A percentile compares a stretch with the other conserved stretches of the same genome.
phyloP scores from a whole-genome alignment of 495 filamentous ascomycete species.

The Hypomontagnella monticulosa region DNA sequence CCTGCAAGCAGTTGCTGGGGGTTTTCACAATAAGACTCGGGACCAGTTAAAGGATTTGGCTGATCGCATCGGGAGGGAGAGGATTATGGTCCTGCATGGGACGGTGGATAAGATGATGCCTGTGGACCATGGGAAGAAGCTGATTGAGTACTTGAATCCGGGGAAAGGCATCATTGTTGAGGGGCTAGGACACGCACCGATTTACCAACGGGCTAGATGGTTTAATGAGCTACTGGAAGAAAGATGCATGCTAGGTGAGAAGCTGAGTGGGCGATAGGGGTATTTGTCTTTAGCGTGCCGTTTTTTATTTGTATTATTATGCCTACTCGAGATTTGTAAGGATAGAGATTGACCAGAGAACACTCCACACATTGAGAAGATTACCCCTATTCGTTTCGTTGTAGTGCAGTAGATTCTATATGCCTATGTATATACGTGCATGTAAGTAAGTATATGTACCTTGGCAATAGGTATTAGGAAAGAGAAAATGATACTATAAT shows the following conservation, averaged over 20 bases:
- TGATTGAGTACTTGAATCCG: constrained; percentile 56
- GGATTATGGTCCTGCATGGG: constrained; percentile 75
- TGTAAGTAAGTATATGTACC: too few species aligned
- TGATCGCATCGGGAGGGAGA: constrained; percentile 65
- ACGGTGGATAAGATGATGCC: constrained; percentile 72
- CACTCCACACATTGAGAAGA: too few species aligned
- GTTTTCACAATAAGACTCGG: constrained; percentile 70
- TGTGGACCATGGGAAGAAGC: constrained; percentile 62
- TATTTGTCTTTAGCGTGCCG: too few species aligned
- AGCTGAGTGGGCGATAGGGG: constrained; percentile 13
- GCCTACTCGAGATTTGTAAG: too few species aligned
- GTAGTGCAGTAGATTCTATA: too few species aligned
- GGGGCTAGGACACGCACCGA: constrained; percentile 68
- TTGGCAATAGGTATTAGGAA: too few species aligned
- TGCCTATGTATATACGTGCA: too few species aligned
- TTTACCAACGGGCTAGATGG: constrained; percentile 63
- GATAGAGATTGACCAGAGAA: too few species aligned
- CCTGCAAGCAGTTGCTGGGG: constrained; percentile 72
- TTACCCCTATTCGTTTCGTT: too few species aligned
- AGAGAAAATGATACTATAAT: too few species aligned
- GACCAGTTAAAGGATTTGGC: constrained; percentile 66
- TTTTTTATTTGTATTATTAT: too few species aligned
- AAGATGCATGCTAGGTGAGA: constrained; percentile 23
- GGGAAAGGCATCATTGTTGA: constrained; percentile 57
- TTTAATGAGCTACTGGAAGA: constrained; percentile 58